These are phyloP conservation scores for Trametes sp. DNA, from an alignment of 1,284 basidiomycete genomes.

Conservation along the genomic window DNA sequence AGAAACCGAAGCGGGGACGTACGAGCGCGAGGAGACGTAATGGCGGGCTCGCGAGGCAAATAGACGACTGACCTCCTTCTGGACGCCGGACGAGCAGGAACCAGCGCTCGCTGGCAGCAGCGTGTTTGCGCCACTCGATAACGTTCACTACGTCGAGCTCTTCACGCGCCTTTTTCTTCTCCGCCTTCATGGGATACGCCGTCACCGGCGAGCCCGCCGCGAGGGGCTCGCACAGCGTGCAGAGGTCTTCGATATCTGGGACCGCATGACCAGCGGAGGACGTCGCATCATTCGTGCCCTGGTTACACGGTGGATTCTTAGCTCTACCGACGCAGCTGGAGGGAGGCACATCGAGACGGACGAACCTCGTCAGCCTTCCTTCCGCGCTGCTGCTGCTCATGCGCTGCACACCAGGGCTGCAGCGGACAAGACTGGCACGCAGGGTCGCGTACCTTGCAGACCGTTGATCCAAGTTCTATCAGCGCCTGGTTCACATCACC, in stretches of 20 bases:
- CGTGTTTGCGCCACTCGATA: constrained; percentile 72
- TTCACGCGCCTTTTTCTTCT: constrained; percentile 84
- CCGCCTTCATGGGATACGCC: constrained; percentile 87
- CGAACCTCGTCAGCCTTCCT: constrained; percentile 25
- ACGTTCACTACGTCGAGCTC: constrained; percentile 89
- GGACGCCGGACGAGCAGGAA: constrained; percentile 86
- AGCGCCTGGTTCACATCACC: constrained; percentile 91
- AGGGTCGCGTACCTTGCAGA: constrained; percentile 88
- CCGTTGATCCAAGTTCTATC: constrained; percentile 88
- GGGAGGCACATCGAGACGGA: constrained; percentile 11
- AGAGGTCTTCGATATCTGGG: constrained; percentile 79
- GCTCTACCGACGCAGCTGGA: constrained; percentile 23
- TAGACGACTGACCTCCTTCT: constrained; percentile 69
- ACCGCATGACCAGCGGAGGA: constrained; percentile 28
- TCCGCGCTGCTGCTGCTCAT: constrained; percentile 41
- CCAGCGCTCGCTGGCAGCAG: constrained; percentile 48
- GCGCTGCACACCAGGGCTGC: constrained; percentile 71
- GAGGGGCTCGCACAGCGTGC: constrained; percentile 77
- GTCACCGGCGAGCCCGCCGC: constrained; percentile 58
- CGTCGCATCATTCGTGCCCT: constrained; percentile 27
- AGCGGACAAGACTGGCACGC: constrained; percentile 80
- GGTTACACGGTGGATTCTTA: constrained; percentile 15
- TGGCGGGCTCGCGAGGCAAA: constrained; percentile 12
- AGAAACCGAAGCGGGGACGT: constrained; percentile 12
- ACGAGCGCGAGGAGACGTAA: no score